Evolutionary conservation across 116 monocot genomes (phyloP), one percentile per base, ranked within the genome.

Genomic region (Cymodocea nodosa): DNA sequence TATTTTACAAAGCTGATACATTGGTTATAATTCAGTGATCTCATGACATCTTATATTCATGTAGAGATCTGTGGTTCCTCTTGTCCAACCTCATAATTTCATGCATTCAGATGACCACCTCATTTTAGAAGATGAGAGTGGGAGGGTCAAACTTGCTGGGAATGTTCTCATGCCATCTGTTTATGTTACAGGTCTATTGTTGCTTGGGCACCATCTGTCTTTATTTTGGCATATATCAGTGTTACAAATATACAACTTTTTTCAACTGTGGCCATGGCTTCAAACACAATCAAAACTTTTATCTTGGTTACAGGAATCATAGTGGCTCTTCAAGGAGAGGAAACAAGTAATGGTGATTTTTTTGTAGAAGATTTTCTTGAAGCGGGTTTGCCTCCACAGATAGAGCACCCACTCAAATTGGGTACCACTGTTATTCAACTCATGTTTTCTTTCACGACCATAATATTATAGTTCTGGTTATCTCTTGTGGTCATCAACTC

Each of bases 71-170:
- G 70, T 48, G 24, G 72, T 91, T 78, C 91, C 97, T 63, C 83
- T 91, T 37, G 97, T 82, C 59, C 86, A 86, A 66, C 89, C 84
- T 70, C 97, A 91, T 74, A 98, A 98, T 76, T 98, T 98, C 75
- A 71, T 89, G 72, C 91, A 87, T 86, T 76, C 78, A 30, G 97
- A 98, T 77, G 97, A 91, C 73, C 83, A 88, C 69, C 91, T 98
- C 74, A 77, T 88, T 76, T 75, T 98, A 74, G 97, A 98, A 80
- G 97, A 98, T 74, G 97, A 98, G 63, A 91, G 91, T 74, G 97
- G 97, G 75, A 79, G 91, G 73, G 97, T 98, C 57, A 98, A 88
- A 72, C 75, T 97, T 24, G 60, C 79, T 69, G 97, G 97, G 73
- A 52, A 23, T 68, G 62, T 79, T 25, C 68, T 94, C 66, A 63